phyloP scores from a whole-genome alignment of 1,284 basidiomycete species.

The Ceratobasidium sp. region DNA sequence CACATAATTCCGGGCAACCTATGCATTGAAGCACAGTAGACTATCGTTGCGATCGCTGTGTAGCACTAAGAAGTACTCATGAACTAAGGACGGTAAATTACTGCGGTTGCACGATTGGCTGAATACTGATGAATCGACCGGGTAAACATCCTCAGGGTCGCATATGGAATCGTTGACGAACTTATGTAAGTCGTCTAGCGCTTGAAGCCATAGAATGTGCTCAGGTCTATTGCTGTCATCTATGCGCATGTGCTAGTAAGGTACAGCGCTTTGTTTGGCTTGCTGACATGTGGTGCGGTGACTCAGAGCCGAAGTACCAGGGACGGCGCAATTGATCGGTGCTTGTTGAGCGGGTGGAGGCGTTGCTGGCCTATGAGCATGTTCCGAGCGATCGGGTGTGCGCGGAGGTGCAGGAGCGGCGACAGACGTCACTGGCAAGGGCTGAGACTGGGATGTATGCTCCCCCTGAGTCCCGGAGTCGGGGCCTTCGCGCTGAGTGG shows the following conservation, averaged over 20 bases:
- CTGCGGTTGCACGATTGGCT: not conserved
- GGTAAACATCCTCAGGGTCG: not conserved
- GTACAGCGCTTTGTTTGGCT: not conserved
- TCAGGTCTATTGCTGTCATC: not conserved
- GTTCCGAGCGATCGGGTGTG: not conserved
- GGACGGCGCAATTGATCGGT: not conserved
- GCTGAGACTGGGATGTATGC: not conserved
- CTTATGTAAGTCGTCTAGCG: slow-evolving; percentile 2
- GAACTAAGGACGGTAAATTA: not conserved
- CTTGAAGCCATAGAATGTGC: not conserved
- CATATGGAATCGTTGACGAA: not conserved
- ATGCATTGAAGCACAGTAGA: not conserved
- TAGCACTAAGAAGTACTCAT: not conserved
- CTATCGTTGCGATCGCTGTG: not conserved
- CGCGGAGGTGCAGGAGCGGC: not conserved
- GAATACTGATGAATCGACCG: not conserved
- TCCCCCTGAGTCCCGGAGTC: not conserved
- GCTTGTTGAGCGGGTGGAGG: not conserved
- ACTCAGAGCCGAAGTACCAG: not conserved
- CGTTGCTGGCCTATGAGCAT: not conserved
- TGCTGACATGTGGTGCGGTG: not conserved
- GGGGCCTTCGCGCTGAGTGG: slow-evolving; percentile 1
- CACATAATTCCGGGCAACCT: not conserved
- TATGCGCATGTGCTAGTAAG: not conserved
- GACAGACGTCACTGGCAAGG: not conserved